phyloP scores from a whole-genome alignment of 441 rosid genomes.

The Melastoma candidum region DNA sequence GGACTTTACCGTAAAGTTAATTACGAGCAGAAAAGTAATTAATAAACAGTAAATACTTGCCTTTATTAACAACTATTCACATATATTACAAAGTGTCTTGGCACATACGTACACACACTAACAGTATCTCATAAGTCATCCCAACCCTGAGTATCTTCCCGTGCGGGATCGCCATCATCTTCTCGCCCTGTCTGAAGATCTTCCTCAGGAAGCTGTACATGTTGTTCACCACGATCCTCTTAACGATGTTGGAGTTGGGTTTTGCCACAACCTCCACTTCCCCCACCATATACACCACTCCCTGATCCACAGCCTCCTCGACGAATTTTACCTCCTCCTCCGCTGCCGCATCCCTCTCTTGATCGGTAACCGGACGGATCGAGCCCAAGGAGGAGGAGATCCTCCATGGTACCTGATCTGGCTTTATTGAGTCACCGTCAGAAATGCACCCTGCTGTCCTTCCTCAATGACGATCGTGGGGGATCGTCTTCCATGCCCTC shows the following conservation, averaged over 20 bases:
- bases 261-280: background rate
- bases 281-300: constrained; percentile 1
- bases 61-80: too few relatives aligned
- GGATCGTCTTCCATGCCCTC: constrained; percentile 15
- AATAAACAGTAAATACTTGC: too few relatives aligned
- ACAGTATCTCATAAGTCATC: constrained; percentile 6
- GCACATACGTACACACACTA: too few relatives aligned
- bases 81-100: too few relatives aligned
- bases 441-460: constrained; percentile 4
- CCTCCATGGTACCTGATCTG: background rate
- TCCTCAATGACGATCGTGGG: background rate
- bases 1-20: too few relatives aligned
- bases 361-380: constrained; percentile 3
- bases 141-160: constrained; percentile 3
- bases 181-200: constrained; percentile 5
- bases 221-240: constrained; percentile 3
- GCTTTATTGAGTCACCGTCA: constrained; percentile 14
- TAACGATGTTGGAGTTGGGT: background rate
- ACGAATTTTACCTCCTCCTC: constrained; percentile 1
- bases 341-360: background rate
- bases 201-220: background rate
- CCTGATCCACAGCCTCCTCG: constrained; percentile 2
- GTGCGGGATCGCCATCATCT: constrained; percentile 3
- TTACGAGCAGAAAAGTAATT: too few relatives aligned
- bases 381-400: constrained; percentile 22